A percentile compares a stretch with the other conserved stretches of the same genome.
Evolutionary conservation across 345 rosid genomes (phyloP).

Genomic region (Ricinus communis): DNA sequence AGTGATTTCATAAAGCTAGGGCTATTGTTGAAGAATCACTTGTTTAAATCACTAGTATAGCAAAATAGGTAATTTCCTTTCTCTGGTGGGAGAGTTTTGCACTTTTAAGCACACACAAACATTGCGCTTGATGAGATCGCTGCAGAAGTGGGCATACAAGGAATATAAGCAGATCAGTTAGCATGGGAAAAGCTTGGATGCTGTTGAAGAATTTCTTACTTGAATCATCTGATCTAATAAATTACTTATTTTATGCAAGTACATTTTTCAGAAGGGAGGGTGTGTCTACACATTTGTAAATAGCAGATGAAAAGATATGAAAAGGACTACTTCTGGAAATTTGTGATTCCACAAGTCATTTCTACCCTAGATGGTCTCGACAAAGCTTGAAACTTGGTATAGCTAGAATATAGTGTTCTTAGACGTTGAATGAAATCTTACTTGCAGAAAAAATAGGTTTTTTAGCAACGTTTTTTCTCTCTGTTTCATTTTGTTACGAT

Average conservation of each 20-base stretch:
- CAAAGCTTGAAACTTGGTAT: background rate
- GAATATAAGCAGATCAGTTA: background rate
- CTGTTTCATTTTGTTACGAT: slow-evolving; percentile 9
- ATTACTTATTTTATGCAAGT: background rate
- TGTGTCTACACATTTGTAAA: background rate
- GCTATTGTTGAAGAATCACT: background rate
- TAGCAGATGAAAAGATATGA: background rate
- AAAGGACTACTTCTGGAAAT: background rate
- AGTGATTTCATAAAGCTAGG: background rate
- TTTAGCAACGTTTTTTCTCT: background rate
- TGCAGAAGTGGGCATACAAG: background rate
- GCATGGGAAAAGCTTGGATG: background rate
- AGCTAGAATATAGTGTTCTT: background rate
- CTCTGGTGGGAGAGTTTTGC: background rate
- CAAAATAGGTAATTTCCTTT: background rate
- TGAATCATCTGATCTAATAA: background rate
- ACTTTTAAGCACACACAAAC: background rate
- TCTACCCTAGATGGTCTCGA: too few species aligned
- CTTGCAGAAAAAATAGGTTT: background rate
- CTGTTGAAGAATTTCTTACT: background rate
- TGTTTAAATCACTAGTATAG: background rate
- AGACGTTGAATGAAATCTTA: background rate
- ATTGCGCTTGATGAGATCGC: background rate
- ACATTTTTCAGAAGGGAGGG: background rate
- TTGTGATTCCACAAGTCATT: background rate